Percentiles rank a stretch among this genome's conserved stretches.
phyloP scores from a whole-genome alignment of 495 filamentous ascomycete species.

The Cairneyella variabilis region DNA sequence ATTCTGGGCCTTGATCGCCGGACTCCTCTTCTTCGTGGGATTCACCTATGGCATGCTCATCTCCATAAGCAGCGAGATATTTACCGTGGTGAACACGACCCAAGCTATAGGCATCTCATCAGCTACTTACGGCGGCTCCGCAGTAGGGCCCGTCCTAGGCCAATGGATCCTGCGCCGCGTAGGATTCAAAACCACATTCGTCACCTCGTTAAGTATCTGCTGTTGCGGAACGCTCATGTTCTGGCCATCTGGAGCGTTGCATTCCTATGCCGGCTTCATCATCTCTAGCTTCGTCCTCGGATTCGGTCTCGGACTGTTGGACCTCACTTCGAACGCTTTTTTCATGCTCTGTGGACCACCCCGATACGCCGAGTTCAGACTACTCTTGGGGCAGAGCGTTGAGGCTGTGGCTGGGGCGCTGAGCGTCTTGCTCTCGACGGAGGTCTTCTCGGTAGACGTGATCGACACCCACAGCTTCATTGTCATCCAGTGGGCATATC shows the following conservation, averaged over 20 bases:
- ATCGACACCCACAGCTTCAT: constrained; percentile 37
- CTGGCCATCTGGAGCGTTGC: constrained; percentile 58
- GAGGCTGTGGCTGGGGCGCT: constrained; percentile 64
- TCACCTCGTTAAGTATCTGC: constrained; percentile 52
- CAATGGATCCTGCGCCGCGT: constrained; percentile 55
- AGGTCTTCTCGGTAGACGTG: constrained; percentile 55
- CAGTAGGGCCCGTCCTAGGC: constrained; percentile 58
- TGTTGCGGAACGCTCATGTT: constrained; percentile 59
- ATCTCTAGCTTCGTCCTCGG: constrained; percentile 60
- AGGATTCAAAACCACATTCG: constrained; percentile 56
- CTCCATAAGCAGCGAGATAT: constrained; percentile 62
- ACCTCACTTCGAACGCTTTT: constrained; percentile 64
- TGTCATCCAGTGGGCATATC: constrained; percentile 71
- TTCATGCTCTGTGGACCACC: constrained; percentile 50
- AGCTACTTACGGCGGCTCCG: constrained; percentile 44
- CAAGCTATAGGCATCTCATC: constrained; percentile 34
- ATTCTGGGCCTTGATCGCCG: constrained; percentile 59
- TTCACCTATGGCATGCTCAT: constrained; percentile 82
- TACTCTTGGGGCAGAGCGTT: constrained; percentile 63
- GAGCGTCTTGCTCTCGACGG: constrained; percentile 59
- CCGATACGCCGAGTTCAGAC: constrained; percentile 47
- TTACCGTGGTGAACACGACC: constrained; percentile 30
- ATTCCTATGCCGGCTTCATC: constrained; percentile 60
- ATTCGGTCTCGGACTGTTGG: constrained; percentile 55
- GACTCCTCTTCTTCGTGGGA: constrained; percentile 85